These are phyloP conservation scores for Hymenoscyphus fructigenus DNA, from an alignment of 2,329 filamentous ascomycete genomes.

Conservation along the genomic window DNA sequence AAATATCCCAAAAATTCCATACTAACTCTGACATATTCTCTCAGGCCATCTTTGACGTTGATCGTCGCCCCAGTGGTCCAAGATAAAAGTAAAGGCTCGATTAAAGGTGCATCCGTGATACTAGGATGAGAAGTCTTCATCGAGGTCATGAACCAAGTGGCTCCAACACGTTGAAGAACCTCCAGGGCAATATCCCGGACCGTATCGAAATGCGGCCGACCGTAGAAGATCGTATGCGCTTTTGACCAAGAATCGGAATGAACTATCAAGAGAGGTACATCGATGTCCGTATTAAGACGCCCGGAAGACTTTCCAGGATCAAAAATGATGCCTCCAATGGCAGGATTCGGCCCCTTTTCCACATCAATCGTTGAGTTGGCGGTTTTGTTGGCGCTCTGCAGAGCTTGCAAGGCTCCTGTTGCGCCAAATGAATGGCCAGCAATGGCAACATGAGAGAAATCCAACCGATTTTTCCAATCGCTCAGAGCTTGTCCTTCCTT, in stretches of 20 bases:
- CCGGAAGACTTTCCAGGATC: not conserved
- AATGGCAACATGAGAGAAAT: constrained; percentile 1
- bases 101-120: not conserved
- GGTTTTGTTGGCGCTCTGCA: not conserved
- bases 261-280: not conserved
- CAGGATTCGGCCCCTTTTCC: not conserved
- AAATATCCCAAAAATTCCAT: not conserved
- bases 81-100: not conserved
- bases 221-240: not conserved
- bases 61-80: not conserved
- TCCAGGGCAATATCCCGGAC: not conserved
- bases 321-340: not conserved
- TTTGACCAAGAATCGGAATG: constrained; percentile 1
- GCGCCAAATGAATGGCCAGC: not conserved
- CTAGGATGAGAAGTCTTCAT: constrained; percentile 2
- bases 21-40: not conserved
- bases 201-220: not conserved
- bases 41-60: not conserved
- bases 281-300: not conserved
- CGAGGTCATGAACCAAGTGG: constrained; percentile 5
- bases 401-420: not conserved
- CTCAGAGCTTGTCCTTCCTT: not conserved
- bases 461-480: not conserved
- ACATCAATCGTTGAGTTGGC: not conserved
- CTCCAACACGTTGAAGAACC: not conserved